Evolutionary conservation across 108 stramenopile genomes (phyloP).

Genomic region (Licmophora abbreviata): DNA sequence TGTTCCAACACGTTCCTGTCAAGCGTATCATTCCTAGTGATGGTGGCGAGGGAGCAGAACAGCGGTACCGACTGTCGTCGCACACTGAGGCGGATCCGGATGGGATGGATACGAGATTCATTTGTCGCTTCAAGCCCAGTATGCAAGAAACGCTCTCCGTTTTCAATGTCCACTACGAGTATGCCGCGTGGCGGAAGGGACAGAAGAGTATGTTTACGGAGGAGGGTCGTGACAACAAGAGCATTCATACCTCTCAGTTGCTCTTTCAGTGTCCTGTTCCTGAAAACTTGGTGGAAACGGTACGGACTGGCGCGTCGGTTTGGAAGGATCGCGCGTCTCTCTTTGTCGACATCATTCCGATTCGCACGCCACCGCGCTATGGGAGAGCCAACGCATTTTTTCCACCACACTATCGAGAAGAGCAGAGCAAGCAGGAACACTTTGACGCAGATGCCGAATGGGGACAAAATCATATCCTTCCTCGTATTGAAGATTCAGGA

Average conservation of each 20-base stretch:
- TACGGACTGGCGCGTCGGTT: conserved; percentile 44
- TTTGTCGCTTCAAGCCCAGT: conserved; percentile 78
- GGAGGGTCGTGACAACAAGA: conserved; percentile 63
- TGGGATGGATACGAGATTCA: conserved; percentile 73
- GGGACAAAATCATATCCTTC: conserved; percentile 67
- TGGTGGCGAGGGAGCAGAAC: conserved; percentile 10
- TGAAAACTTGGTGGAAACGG: conserved; percentile 27
- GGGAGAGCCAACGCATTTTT: conserved; percentile 57
- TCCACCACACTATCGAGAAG: conserved; percentile 41
- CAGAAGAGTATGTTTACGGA: conserved; percentile 38
- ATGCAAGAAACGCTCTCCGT: conserved; percentile 59
- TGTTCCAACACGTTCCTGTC: conserved; percentile 84
- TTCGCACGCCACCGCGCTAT: conserved; percentile 77
- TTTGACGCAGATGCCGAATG: conserved; percentile 57
- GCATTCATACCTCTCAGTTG: conserved; percentile 66
- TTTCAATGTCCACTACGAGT: conserved; percentile 75
- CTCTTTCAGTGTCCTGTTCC: conserved; percentile 82
- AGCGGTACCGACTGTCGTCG: conserved; percentile 57
- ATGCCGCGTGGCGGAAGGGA: conserved; percentile 52
- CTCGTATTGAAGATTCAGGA: conserved; percentile 62
- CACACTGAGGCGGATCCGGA: conserved; percentile 80
- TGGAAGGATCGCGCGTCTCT: conserved; percentile 50
- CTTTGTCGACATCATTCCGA: conserved; percentile 78
- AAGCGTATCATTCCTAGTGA: conserved; percentile 19
- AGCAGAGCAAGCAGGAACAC: conserved; percentile 8